Percentiles rank a stretch among this genome's conserved stretches.
These are phyloP conservation scores for Boeremia lycopersici DNA, from an alignment of 2,329 filamentous ascomycete genomes.

Conservation along the genomic window DNA sequence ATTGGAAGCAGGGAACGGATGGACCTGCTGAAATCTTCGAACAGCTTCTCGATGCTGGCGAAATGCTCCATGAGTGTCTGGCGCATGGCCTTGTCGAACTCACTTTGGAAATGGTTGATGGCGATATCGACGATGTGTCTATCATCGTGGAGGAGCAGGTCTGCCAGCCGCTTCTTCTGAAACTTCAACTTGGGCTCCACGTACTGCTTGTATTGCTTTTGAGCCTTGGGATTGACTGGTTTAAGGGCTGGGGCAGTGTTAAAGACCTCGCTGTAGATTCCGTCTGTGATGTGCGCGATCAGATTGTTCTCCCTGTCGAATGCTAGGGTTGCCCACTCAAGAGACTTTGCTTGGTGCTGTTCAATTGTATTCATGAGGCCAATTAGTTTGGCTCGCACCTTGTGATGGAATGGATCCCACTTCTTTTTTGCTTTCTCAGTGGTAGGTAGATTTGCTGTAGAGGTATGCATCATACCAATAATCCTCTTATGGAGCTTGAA, in stretches of 20 bases:
- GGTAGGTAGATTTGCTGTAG: conserved; percentile 21
- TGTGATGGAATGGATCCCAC: conserved; percentile 4
- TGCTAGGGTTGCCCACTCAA: conserved; percentile 17
- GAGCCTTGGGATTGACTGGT: background rate
- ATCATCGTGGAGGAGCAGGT: conserved; percentile 6
- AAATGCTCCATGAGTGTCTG: conserved; percentile 2
- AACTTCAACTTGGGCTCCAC: conserved; percentile 18
- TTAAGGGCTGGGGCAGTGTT: conserved; percentile 9
- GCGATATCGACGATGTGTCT: conserved; percentile 21
- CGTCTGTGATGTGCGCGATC: conserved; percentile 19
- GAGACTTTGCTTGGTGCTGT: background rate
- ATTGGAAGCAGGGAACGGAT: too few relatives aligned
- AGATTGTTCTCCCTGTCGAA: conserved; percentile 20
- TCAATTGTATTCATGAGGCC: background rate
- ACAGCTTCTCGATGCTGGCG: background rate
- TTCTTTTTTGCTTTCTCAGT: conserved; percentile 26
- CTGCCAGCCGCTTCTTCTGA: conserved; percentile 15
- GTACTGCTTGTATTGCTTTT: conserved; percentile 15
- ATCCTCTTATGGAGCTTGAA: background rate
- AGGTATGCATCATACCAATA: conserved; percentile 7
- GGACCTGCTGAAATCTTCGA: background rate
- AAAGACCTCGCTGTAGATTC: conserved; percentile 21
- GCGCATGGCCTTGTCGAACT: conserved; percentile 9
- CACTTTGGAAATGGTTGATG: conserved; percentile 11
- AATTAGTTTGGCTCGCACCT: conserved; percentile 10